Base-by-base conservation (phyloP, 768 basidiomycete genomes). In the Serendipita vermifera region DNA sequence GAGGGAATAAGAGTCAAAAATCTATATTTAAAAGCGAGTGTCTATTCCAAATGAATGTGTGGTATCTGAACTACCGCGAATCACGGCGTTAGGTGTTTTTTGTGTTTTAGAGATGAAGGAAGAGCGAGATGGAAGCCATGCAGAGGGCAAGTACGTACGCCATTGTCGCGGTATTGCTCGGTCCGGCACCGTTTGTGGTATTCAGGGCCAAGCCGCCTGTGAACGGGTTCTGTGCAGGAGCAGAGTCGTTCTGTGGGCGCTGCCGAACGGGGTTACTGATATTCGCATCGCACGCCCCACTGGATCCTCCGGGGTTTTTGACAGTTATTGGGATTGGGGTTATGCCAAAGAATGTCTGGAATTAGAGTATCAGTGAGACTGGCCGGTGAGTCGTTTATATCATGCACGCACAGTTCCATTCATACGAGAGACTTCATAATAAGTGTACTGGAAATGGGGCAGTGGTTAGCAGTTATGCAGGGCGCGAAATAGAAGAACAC, bases 381-480 rank as follows among this genome's bases (percentile, higher is more conserved):
- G 15, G n/a, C n/a, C n/a, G n/a, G n/a, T n/a, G n/a, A n/a, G n/a
- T n/a, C n/a, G n/a, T n/a, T n/a, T n/a, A n/a, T n/a, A n/a, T n/a
- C n/a, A n/a, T n/a, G n/a, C n/a, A 57, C 61, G n/a, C 33, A 59
- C 60, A 22, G 63, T 48, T 26, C 63, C 64, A 29, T 72, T 64
- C 33, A 72, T 63, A 24, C 65, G 64, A 2, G 71, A 71, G 3
- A 62, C 58, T 59, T 78, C 76, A 59, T 77, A 76, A 46, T 75
- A 67, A 1, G 75, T 77, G 35, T 76, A 62, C 76, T 78, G 55
- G 5, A 58, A 32, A 13, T 17, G 20, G 46, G 9, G 17, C 9
- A n/a, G 6, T n/a, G 20, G 39, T 53, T 17, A 9, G 27, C n/a
- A 35, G 22, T 26, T 33, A 32, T 27, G 55, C 17, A 24, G 26